Conservation (phyloP, 2,329 filamentous ascomycete genomes). For the Pestalotiopsis sp. region DNA sequence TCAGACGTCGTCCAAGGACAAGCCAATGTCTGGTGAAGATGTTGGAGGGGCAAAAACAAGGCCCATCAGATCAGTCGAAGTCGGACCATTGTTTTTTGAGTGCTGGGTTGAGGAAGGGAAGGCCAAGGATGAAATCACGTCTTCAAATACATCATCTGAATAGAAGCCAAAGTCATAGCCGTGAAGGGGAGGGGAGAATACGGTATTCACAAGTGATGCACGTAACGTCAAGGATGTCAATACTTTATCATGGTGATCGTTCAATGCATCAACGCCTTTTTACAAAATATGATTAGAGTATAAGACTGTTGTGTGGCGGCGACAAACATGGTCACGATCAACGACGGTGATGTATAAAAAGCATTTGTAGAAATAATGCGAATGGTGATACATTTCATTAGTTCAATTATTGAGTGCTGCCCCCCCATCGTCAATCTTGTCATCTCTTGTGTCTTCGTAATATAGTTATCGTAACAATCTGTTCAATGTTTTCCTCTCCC, state of each 20-base stretch:
- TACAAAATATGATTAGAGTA: not conserved
- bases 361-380: not conserved
- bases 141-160: not conserved
- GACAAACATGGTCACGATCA: not conserved
- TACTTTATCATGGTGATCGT: not conserved
- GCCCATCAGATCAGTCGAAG: constrained; percentile 55
- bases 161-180: not conserved
- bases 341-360: not conserved
- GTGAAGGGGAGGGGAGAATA: not conserved
- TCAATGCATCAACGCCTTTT: not conserved
- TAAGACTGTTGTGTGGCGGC: not conserved
- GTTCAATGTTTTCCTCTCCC: not conserved
- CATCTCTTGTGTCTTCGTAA: not conserved
- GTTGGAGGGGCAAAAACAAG: constrained; percentile 45
- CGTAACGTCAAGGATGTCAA: no score
- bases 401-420: not conserved
- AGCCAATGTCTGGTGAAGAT: constrained; percentile 32
- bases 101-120: constrained; percentile 65
- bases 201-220: not conserved
- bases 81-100: constrained; percentile 66
- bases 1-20: constrained; percentile 39
- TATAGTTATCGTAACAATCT: not conserved
- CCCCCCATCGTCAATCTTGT: not conserved
- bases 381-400: constrained; percentile 3
- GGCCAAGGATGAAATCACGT: constrained; percentile 34